Evolutionary conservation across 2,329 filamentous ascomycete species (phyloP), one percentile per base, ranked within the genome.

Genomic region (Volutella citrinella): DNA sequence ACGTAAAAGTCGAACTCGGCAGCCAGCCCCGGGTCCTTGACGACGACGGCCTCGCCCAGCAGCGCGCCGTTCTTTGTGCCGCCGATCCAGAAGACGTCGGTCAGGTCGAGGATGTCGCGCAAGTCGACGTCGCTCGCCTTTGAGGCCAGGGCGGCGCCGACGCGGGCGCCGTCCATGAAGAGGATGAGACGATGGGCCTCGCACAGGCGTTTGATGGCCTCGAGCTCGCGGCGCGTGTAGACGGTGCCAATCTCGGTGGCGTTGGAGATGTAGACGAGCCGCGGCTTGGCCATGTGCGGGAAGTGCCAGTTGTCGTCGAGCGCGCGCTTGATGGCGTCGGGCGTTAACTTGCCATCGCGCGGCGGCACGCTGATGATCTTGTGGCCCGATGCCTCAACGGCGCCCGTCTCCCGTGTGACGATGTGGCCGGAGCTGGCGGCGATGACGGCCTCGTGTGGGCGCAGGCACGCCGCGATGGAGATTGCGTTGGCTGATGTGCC

Each of bases 31-130:
- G 49, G 26, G 18, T 68, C 56, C 30, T 70, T 70, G 17, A 74
- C 65, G 1, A 74, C 61, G 7, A 74, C 65, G 3, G 70, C 70
- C 38, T 74, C 70, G 3, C 70, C 70, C 5, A 74, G 57, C 5
- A 74, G 45, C 0, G 69, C 69, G 2, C 70, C 70, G 41, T 69
- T 69, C 42, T 74, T 74, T 5, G 70, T 74, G 0, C 70, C 70
- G 4, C 70, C 70, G 22, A 74, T 72, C 70, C 70, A 74, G 54
- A 74, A 74, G 14, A 74, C 69, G 34, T 74, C 70, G 0, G 66
- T 70, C 24, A 71, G 45, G 5, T 69, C 63, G 3, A 70, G 49
- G 6, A 74, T 51, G 33, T 74, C 70, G 0, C 45, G 43, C 6
- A 70, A 54, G 0, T 60, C 63, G 51, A 73, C 48, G 35, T 72